Base-by-base conservation (phyloP, 345 rosid genomes). In the Rhodamnia rubescens region DNA sequence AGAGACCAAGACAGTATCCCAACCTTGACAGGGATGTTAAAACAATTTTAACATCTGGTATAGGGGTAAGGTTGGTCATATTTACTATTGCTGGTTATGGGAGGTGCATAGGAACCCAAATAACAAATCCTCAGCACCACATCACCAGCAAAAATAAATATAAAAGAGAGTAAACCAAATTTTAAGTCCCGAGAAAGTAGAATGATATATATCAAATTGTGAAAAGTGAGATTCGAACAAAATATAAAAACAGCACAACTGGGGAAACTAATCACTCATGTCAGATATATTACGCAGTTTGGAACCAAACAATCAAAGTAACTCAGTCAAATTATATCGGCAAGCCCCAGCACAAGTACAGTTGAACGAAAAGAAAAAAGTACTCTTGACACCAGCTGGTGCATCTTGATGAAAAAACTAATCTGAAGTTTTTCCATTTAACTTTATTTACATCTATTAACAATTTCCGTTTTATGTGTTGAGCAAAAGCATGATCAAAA, bases 1-100 rank as follows among this genome's bases (percentile, higher is more conserved):
- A 50, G 16, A 64, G 44, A 40, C 36, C 2, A 6, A 59, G 10
- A 44, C 13, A 24, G 11, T 90, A 84, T 86, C 40, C 89, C 89
- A 90, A 88, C 90, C 89, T 85, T 84, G 74, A 90, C 89, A 91
- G 90, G 87, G 90, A 91, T 83, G 89, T 40, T 82, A 89, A 90
- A 51, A 27, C 29, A 52, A 24, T 36, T 82, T 82, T 84, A 89
- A 82, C 90, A 90, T 75, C 91, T 69, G 36, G 85, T 64, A 61
- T 51, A 53, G 86, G 89, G 89, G 84, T 85, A 90, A 89, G 87
- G 85, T 86, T 82, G 87, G 86, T 4, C 49, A 49, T 13, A 84
- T 78, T 69, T 42, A 36, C 84, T 90, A 20, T 92, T 61, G 88
- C 88, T 89, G 90, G 92, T 49, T 84, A 83, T 87, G 89, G 89